A percentile compares a stretch with the other conserved stretches of the same genome.
Evolutionary conservation across 225 moss, liverwort and hornwort genomes (phyloP).

Genomic region (Pleurozium schreberi): DNA sequence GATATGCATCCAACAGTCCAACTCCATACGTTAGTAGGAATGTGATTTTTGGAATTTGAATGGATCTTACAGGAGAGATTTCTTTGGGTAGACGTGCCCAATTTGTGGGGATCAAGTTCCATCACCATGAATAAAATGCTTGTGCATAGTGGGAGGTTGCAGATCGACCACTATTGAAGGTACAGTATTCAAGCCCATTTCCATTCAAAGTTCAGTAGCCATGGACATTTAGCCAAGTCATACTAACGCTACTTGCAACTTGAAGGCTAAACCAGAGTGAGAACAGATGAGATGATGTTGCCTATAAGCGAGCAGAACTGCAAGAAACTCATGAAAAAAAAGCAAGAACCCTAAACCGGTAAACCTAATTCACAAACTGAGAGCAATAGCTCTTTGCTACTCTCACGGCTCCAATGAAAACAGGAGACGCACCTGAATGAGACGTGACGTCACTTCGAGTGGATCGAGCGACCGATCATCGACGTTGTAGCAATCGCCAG

Average conservation of each 20-base stretch:
- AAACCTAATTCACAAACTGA: not conserved
- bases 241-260: not conserved
- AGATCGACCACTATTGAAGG: not conserved
- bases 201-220: not conserved
- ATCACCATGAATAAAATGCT: not conserved
- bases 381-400: not conserved
- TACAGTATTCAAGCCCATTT: not conserved
- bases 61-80: not conserved
- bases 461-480: conserved; percentile 41
- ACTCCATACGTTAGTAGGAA: not conserved
- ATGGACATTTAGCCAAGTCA: not conserved
- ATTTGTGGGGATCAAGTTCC: not conserved
- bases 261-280: not conserved
- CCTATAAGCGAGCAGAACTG: not conserved
- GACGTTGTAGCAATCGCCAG: conserved; percentile 31
- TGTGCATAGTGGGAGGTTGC: not conserved
- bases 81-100: not conserved
- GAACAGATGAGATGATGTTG: not conserved
- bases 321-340: not conserved
- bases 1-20: not conserved
- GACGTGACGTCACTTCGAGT: conserved; percentile 36
- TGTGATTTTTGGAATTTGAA: not conserved
- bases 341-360: not conserved
- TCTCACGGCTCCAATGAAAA: not conserved
- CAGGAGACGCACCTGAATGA: conserved; percentile 38